Conservation (phyloP, 1,284 basidiomycete genomes). For the Omphalotus olearius region DNA sequence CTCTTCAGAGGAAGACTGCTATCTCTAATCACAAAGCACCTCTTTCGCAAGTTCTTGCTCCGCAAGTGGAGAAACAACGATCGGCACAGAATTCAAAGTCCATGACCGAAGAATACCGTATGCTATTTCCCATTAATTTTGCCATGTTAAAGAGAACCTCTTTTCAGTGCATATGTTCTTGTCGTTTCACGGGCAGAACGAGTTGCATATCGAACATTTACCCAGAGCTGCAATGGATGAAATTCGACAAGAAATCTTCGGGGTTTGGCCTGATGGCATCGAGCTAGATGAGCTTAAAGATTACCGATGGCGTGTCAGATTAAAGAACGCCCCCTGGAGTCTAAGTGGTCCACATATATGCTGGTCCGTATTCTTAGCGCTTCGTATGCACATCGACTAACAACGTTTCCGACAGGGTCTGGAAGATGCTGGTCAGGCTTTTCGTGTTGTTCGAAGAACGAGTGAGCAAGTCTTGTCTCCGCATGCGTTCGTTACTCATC, state of each 20-base stretch:
- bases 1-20: constrained; percentile 8
- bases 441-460: constrained; percentile 33
- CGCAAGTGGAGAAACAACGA: no score
- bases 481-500: constrained; percentile 1
- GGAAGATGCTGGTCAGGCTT: constrained; percentile 32
- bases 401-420: constrained; percentile 23
- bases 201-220: constrained; percentile 41
- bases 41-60: background rate
- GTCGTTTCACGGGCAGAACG: constrained; percentile 46
- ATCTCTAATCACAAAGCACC: constrained; percentile 8
- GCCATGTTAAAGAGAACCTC: background rate
- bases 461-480: constrained; percentile 14
- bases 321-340: constrained; percentile 43
- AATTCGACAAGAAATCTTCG: constrained; percentile 33
- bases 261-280: constrained; percentile 40
- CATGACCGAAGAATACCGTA: background rate
- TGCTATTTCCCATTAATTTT: background rate
- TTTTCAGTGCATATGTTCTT: constrained; percentile 49
- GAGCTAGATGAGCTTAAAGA: constrained; percentile 22
- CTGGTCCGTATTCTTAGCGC: constrained; percentile 25
- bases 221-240: constrained; percentile 38
- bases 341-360: constrained; percentile 32
- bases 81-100: no score
- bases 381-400: constrained; percentile 11
- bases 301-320: constrained; percentile 35